Percentiles rank a stretch among this genome's conserved stretches.
phyloP scores from a whole-genome alignment of 2,329 filamentous ascomycete genomes.

The Harringtonia lauricola region DNA sequence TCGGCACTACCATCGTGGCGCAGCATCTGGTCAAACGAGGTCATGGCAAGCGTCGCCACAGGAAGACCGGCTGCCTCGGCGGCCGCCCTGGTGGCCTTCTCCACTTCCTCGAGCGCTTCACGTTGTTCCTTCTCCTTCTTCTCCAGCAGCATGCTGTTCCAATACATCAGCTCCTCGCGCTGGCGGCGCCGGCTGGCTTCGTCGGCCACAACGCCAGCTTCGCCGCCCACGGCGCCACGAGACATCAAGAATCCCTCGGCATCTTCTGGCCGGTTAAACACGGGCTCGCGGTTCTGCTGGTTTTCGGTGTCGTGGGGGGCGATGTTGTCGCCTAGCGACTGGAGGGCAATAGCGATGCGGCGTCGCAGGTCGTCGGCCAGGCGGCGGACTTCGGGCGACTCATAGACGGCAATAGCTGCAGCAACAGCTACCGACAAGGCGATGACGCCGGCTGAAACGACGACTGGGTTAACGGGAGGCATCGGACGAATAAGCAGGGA shows the following conservation, averaged over 20 bases:
- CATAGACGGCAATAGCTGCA: conserved; percentile 49
- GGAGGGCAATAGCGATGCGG: conserved; percentile 48
- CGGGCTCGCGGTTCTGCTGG: conserved; percentile 31
- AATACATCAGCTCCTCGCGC: conserved; percentile 54
- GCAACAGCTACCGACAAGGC: conserved; percentile 46
- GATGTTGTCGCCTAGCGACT: conserved; percentile 47
- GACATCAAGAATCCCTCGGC: conserved; percentile 51
- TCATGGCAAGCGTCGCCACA: background rate
- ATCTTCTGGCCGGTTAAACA: conserved; percentile 56
- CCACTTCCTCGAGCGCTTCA: conserved; percentile 2
- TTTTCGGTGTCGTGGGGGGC: conserved; percentile 20
- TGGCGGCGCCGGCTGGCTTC: conserved; percentile 50
- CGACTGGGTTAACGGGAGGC: conserved; percentile 44
- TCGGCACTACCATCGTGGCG: conserved; percentile 38
- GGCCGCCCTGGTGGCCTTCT: conserved; percentile 8
- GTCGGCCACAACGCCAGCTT: conserved; percentile 47
- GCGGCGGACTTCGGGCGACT: conserved; percentile 51
- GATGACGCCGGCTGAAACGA: conserved; percentile 45
- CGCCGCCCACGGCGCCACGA: conserved; percentile 23
- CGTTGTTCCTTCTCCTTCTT: conserved; percentile 19
- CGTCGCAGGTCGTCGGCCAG: conserved; percentile 50
- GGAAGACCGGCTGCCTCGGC: conserved; percentile 9
- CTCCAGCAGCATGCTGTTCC: conserved; percentile 46
- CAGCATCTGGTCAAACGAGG: conserved; percentile 50
- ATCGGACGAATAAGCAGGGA: conserved; percentile 20